These are phyloP conservation scores for Trichocomaceae sp. DNA, from an alignment of 2,329 filamentous ascomycete genomes.

Conservation along the genomic window DNA sequence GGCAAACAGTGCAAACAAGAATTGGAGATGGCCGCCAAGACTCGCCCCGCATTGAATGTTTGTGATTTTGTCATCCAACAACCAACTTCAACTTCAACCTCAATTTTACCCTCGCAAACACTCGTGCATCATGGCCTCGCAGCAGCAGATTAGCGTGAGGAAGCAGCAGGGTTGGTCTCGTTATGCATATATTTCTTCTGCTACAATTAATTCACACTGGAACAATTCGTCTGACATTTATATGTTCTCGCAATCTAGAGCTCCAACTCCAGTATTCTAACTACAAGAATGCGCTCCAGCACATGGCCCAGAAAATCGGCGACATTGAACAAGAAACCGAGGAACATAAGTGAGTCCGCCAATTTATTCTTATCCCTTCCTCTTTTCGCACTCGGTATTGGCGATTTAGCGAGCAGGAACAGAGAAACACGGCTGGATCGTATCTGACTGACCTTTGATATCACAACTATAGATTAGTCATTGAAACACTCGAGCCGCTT, in stretches of 20 bases:
- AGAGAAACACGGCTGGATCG: background rate
- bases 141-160: slow-evolving; percentile 35
- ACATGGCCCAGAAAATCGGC: slow-evolving; percentile 91
- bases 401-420: background rate
- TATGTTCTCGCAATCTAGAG: slow-evolving; percentile 29
- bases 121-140: slow-evolving; percentile 31
- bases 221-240: slow-evolving; percentile 3
- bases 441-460: slow-evolving; percentile 4
- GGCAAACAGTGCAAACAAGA: slow-evolving; percentile 16
- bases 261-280: slow-evolving; percentile 46
- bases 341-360: slow-evolving; percentile 78
- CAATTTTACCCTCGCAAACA: background rate
- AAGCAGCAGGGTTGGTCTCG: slow-evolving; percentile 41
- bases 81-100: background rate
- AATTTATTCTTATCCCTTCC: background rate
- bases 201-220: background rate
- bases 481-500: slow-evolving; percentile 82
- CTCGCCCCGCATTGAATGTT: background rate
- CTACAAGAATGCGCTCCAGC: slow-evolving; percentile 69
- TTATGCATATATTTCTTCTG: background rate
- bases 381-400: background rate
- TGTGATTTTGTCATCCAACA: too few relatives aligned
- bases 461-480: slow-evolving; percentile 62
- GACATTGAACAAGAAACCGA: slow-evolving; percentile 96
- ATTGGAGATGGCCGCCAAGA: background rate